A percentile compares a stretch with the other conserved stretches of the same genome.
Evolutionary conservation across 163 green algal genomes (phyloP).

Genomic region (Scenedesmus sp.): DNA sequence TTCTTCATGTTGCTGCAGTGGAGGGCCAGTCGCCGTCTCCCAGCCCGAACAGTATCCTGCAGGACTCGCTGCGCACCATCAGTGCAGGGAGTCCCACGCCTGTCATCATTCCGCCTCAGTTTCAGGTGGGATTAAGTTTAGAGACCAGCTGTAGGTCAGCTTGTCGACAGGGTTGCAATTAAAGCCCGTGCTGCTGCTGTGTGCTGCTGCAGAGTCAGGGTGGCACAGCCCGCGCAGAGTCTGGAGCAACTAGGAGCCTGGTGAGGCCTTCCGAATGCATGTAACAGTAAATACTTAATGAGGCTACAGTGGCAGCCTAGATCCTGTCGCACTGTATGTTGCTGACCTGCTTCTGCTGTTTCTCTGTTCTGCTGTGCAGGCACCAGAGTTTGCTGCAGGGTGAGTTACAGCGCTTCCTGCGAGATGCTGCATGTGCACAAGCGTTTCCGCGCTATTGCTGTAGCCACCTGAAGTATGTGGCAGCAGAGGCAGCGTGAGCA

Average conservation of each 20-base stretch:
- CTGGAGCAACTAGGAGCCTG: slow-evolving; percentile 22
- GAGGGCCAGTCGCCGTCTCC: slow-evolving; percentile 65
- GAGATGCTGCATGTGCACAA: neutral
- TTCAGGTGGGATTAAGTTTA: slow-evolving; percentile 68
- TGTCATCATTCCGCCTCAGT: slow-evolving; percentile 88
- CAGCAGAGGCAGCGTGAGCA: neutral
- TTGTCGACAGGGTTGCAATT: neutral
- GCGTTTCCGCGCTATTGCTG: neutral
- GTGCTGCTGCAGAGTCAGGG: slow-evolving; percentile 43
- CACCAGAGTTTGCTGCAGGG: slow-evolving; percentile 21
- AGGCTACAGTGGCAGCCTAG: neutral
- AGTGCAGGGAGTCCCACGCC: slow-evolving; percentile 74
- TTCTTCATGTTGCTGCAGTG: slow-evolving; percentile 54
- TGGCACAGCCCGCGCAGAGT: neutral
- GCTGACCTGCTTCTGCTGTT: neutral
- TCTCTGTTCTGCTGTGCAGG: slow-evolving; percentile 4
- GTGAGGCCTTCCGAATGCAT: neutral
- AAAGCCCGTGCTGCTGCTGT: neutral
- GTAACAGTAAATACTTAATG: neutral
- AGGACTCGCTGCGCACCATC: slow-evolving; percentile 22
- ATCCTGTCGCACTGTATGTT: neutral
- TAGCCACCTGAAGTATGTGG: neutral
- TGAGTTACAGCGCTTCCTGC: slow-evolving; percentile 7
- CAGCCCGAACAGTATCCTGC: slow-evolving; percentile 38
- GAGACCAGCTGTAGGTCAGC: neutral